Base-by-base conservation (phyloP, 2,329 filamentous ascomycete species). In the Xylariaceae sp. region DNA sequence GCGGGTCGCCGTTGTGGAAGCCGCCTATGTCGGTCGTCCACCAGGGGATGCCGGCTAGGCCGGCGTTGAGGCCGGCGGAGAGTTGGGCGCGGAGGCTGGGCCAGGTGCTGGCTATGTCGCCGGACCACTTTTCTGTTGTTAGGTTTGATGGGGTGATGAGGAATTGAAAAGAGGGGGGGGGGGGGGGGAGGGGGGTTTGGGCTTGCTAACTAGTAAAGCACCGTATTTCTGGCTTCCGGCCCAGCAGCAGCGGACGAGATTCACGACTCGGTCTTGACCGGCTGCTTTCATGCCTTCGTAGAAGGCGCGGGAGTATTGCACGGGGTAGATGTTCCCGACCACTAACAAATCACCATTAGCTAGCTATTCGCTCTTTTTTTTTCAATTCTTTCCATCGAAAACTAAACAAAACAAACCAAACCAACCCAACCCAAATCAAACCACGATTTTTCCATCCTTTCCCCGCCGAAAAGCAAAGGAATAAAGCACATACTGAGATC, bases 1-100 rank as follows among this genome's bases (percentile, higher is more conserved):
- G 66, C 0, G 83, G 80, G 56, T 84, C 74, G 0, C 84, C 84
- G 4, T 84, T 84, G 62, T 87, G 84, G 63, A 88, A 87, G 0
- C 85, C 85, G 1, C 85, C 84, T 50, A 87, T 87, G 61, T 87
- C 84, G 0, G 84, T 87, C 0, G 84, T 87, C 81, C 82, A 87
- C 83, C 83, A 86, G 0, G 82, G 77, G 7, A 87, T 74, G 0
- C 84, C 84, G 0, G 81, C 74, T 3, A 87, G 69, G 0, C 82
- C 84, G 79, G 86, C 85, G 64, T 85, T 84, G 26, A 87, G 70
- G 0, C 84, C 84, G 0, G 84, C 84, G 0, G 80, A 74, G 2
- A 87, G 70, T 65, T 87, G 83, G 55, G 80, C 76, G 3, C 80
- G 75, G 47, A 86, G 73, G 30, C 75, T 81, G 2, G 67, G 68